Evolutionary conservation across 83 land plant species (phyloP), one percentile per base, ranked within the genome.

Genomic region (Larix sibirica): DNA sequence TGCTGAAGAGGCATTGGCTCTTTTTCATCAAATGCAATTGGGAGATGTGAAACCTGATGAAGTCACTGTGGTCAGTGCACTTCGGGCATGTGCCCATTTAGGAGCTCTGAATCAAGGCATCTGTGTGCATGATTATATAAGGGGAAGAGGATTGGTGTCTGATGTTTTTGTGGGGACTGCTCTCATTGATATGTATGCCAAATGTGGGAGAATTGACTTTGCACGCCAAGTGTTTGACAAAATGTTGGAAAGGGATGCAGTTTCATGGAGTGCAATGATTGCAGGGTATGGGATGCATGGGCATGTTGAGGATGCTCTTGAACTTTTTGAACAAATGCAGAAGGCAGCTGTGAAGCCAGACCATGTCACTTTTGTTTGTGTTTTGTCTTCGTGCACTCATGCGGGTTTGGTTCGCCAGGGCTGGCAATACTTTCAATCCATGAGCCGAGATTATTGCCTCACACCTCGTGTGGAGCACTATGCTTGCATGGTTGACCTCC

Each of bases 261-360:
- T 86, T 23, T 90, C 93, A 33, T 93, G 95, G 95, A 93, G 89
- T 75, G 84, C 85, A 20, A 88, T 91, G 24, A 84, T 93, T 38
- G 67, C 85, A 70, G 90, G 90, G n/a, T 88, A 85, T 85, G 90
- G 81, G 10, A 88, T 88, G 58, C 36, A 61, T 69, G 81, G 85
- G 64, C 84, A 82, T 62, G 85, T 71, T 13, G 86, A 84, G 74
- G 79, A 84, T 63, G 91, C 91, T 42, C 9, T 90, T 16, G 71
- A 70, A 4, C 58, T 61, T 16, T 87, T 91, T 65, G 63, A 66
- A 58, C 69, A 81, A 23, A 88, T 93, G 90, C 87, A 85, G 38
- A 24, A 54, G 5, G 79, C 83, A 62, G 84, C 81, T 50, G 59
- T 88, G 4, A 82, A 82, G 33, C 86, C 93, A 16, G 88, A 89